A percentile compares a stretch with the other conserved stretches of the same genome.
Evolutionary conservation across 176 grass and related monocot species (phyloP).

Genomic region (Elymus sibiricus): DNA sequence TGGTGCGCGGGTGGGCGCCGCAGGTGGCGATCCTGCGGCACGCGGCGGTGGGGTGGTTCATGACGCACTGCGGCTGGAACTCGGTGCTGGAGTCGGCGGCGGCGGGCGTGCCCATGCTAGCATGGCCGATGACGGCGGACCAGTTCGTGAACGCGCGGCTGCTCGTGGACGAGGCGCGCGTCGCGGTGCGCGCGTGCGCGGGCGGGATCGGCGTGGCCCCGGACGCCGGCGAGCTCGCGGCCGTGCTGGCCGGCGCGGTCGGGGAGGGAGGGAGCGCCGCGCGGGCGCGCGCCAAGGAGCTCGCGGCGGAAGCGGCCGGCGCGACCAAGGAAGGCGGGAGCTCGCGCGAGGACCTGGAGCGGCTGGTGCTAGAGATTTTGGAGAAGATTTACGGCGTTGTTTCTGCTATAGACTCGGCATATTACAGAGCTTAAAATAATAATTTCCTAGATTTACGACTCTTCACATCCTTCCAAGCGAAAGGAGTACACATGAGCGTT

Average conservation of each 20-base stretch:
- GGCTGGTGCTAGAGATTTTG: not conserved
- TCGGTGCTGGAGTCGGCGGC: constrained; percentile 36
- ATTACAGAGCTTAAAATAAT: too few species aligned
- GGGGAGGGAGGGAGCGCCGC: constrained; percentile 13
- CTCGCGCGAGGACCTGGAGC: constrained; percentile 33
- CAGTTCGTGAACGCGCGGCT: constrained; percentile 70
- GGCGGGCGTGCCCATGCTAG: constrained; percentile 66
- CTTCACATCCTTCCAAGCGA: too few species aligned
- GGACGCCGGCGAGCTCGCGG: constrained; percentile 34
- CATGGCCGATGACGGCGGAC: constrained; percentile 69
- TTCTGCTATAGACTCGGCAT: too few species aligned
- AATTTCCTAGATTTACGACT: too few species aligned
- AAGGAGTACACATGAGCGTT: too few species aligned
- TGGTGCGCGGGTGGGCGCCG: constrained; percentile 66
- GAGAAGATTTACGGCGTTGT: too few species aligned
- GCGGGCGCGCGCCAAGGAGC: constrained; percentile 35
- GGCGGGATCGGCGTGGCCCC: constrained; percentile 37
- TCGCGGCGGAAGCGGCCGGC: constrained; percentile 24
- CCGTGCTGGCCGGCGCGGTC: constrained; percentile 23
- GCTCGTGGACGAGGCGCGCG: constrained; percentile 49
- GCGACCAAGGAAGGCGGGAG: constrained; percentile 41
- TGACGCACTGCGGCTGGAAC: constrained; percentile 63
- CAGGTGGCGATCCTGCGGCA: constrained; percentile 65
- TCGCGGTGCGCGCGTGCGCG: constrained; percentile 27
- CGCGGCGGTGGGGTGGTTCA: constrained; percentile 56